Base-by-base conservation (phyloP, 2,329 filamentous ascomycete species). In the Colletotrichum cuscutae region DNA sequence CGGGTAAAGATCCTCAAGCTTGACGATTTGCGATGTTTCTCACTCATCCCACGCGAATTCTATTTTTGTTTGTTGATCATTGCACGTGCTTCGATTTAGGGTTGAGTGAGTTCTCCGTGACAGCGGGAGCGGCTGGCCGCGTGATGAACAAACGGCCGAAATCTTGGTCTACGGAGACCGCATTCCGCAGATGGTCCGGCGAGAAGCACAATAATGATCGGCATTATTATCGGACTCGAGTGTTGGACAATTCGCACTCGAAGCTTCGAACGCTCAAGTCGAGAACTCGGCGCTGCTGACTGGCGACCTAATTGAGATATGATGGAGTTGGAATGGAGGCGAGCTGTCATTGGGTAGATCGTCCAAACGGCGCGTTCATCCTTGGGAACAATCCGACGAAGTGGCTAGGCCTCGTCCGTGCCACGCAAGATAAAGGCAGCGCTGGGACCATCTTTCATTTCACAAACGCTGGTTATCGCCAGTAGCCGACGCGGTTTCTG, bases 291-390 rank as follows among this genome's bases (percentile, higher is more conserved):
- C 19, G 42, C 19, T 49, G 19, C 19, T 49, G 63, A 63, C 52
- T 37, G 37, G 56, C 49, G 35, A 37, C 57, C 35, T 15, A 30
- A 22, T 49, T 26, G 46, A 61, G n/a, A 66, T 57, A 28, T 57
- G 65, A 52, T 46, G 24, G 60, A n/a, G 58, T 58, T 35, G 22
- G 30, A 28, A 46, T 32, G 57, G 46, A 26, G 26, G 70, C 66
- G 59, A 57, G 66, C 15, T 72, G 57, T 59, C 28, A 73, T 67
- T 73, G 71, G 71, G 49, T 61, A 58, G 37, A 30, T 67, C 68
- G 32, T 72, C 71, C 61, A 67, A 72, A 67, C 71, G 35, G 59
- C 37, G 42, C 59, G 66, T 65, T 72, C 60, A 63, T 64, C 70
- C 66, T 46, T 46, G 35, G 24, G 59, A 26, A 59, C 22, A 46